Evolutionary conservation across 2,329 filamentous ascomycete species (phyloP).

Genomic region (Trichothecium sympodiale): DNA sequence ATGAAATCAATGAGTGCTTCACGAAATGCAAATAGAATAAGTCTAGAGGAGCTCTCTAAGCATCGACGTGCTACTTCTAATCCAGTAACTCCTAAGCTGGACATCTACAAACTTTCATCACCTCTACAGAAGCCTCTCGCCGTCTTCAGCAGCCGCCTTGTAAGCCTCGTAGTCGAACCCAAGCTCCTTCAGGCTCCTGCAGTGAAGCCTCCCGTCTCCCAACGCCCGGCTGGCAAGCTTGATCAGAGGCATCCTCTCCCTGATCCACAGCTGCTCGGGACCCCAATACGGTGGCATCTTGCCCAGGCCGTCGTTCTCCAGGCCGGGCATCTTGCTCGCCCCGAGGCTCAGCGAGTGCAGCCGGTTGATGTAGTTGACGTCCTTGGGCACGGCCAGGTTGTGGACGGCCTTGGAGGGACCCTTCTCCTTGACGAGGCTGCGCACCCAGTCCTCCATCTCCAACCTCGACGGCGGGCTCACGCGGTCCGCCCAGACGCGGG

Average conservation of each 20-base stretch:
- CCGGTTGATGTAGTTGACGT: constrained; percentile 49
- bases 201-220: constrained; percentile 20
- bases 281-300: constrained; percentile 28
- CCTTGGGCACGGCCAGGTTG: constrained; percentile 34
- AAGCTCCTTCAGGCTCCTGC: constrained; percentile 23
- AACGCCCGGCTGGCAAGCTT: constrained; percentile 25
- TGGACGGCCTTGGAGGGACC: constrained; percentile 27
- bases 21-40: too few relatives aligned
- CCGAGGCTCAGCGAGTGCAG: constrained; percentile 36
- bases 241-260: constrained; percentile 27
- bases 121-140: too few relatives aligned
- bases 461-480: constrained; percentile 39
- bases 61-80: too few relatives aligned
- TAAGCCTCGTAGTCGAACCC: constrained; percentile 25
- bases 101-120: too few relatives aligned
- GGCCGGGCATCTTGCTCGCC: constrained; percentile 16
- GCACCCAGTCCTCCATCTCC: constrained; percentile 55
- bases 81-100: too few relatives aligned
- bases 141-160: constrained; percentile 9
- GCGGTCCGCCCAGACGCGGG: constrained; percentile 54
- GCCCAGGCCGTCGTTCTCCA: constrained; percentile 25
- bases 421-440: constrained; percentile 36
- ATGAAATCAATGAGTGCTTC: too few relatives aligned
- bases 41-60: too few relatives aligned
- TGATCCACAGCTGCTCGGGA: constrained; percentile 25